These are phyloP conservation scores for Rhizophora mangle DNA, from an alignment of 345 rosid species.

Conservation along the genomic window DNA sequence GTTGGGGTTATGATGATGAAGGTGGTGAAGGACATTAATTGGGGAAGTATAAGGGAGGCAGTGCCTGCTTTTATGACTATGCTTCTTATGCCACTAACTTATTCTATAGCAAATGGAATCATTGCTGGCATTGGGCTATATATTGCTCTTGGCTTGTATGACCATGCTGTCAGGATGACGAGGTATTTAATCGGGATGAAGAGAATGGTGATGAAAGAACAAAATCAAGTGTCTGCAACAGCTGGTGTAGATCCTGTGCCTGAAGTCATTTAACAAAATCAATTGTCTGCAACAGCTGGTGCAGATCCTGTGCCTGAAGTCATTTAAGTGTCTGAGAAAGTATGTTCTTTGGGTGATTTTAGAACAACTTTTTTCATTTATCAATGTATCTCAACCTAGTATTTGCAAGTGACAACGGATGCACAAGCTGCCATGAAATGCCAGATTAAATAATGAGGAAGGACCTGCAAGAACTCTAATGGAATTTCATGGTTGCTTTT, in stretches of 20 bases:
- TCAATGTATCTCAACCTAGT: not conserved
- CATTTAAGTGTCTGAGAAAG: conserved; percentile 18
- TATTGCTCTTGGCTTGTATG: conserved; percentile 61
- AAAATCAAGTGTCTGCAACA: conserved; percentile 65
- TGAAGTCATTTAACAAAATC: no score
- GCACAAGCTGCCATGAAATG: not conserved
- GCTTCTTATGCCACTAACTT: conserved; percentile 80
- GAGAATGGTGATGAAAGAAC: conserved; percentile 51
- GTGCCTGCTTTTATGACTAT: conserved; percentile 83
- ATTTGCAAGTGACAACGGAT: not conserved
- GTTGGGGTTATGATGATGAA: conserved; percentile 95
- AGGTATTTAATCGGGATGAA: conserved; percentile 42
- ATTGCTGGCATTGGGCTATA: conserved; percentile 70
- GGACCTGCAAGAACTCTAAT: not conserved
- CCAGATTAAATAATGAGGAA: not conserved
- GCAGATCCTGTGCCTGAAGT: conserved; percentile 32
- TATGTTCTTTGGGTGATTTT: not conserved
- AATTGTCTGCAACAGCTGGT: conserved; percentile 49
- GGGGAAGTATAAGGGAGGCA: conserved; percentile 68
- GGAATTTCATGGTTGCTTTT: not conserved
- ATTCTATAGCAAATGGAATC: conserved; percentile 81
- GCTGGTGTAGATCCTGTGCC: conserved; percentile 24
- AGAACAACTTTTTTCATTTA: not conserved
- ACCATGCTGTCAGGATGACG: conserved; percentile 22
- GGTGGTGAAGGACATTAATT: conserved; percentile 67